Evolutionary conservation across 176 grass and related monocot genomes (phyloP), one percentile per base, ranked within the genome.

Genomic region (Neostapfia colusana): DNA sequence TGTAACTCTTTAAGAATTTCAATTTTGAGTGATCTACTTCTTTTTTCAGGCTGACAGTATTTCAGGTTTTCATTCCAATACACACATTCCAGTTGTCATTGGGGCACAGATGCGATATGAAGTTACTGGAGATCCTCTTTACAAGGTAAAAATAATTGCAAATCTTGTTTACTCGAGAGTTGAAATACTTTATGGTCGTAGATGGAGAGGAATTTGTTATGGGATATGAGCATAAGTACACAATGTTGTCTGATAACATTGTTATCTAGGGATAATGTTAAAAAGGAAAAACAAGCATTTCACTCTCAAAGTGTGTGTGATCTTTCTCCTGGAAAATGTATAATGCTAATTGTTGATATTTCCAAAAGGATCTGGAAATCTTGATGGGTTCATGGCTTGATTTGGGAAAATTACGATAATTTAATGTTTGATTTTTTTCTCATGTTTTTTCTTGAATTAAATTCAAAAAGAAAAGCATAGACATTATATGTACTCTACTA

Each of bases 61-160:
- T 76, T 90, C 95, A 16, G 79, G 79, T 13, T 98, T 98, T 31
- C 95, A 98, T 90, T 67, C 89, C 59, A 98, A 98, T 80, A 98
- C 95, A 8, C 95, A 98, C 39, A 97, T 98, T 71, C 95, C 91
- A 55, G 76, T 98, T 73, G 91, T 98, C 46, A 49, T 98, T 51
- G 95, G 95, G 34, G 91, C 82, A 0, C 95, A 98, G 78, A 98
- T 92, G 95, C 81, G 91, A 53, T 98, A 94, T 86, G 95, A 98
- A 83, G 73, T 94, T 66, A 98, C 91, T 2, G 95, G 95, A 74
- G 95, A 94, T 82, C 45, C 74, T 86, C 82, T 98, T 76, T 98
- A 98, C 85, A 98, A 95, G 95, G 95, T 98, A 82, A 89, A 79
- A 38, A 36, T 38, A 73, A 60, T 0, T 61, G 45, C 18, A 49